Conservation (phyloP, 1,284 basidiomycete genomes). For the Cryptococcus deneoformans region DNA sequence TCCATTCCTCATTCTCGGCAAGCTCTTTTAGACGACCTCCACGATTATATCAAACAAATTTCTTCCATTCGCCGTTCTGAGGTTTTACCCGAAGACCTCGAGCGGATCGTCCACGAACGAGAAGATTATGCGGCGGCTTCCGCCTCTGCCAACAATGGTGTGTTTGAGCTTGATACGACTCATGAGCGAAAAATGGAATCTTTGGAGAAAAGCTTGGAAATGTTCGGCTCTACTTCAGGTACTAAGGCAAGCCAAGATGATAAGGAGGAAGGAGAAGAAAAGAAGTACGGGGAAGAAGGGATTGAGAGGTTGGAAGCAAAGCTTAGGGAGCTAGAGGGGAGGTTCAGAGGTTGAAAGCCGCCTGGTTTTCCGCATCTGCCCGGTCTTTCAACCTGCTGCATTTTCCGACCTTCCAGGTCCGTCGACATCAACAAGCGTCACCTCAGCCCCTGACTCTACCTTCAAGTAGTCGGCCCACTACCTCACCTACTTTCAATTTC, state of each 20-base stretch:
- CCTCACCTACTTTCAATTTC: too few species aligned
- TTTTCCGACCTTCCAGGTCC: too few species aligned
- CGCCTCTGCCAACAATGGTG: constrained; percentile 50
- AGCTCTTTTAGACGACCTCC: constrained; percentile 62
- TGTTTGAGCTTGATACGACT: constrained; percentile 59
- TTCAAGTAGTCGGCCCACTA: too few species aligned
- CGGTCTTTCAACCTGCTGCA: too few species aligned
- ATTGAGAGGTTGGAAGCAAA: constrained; percentile 44
- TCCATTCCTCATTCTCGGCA: constrained; percentile 55
- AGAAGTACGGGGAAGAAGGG: constrained; percentile 51
- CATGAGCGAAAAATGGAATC: constrained; percentile 53
- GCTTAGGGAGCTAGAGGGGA: constrained; percentile 53
- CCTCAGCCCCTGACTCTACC: too few species aligned
- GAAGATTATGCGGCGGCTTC: constrained; percentile 39
- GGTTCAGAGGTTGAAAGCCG: not conserved
- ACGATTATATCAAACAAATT: constrained; percentile 55
- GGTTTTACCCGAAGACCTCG: constrained; percentile 40
- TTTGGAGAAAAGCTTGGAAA: constrained; percentile 47
- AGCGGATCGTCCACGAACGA: constrained; percentile 41
- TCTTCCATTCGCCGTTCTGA: constrained; percentile 30
- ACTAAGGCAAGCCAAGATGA: constrained; percentile 56
- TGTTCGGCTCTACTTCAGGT: constrained; percentile 7
- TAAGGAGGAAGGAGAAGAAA: constrained; percentile 49
- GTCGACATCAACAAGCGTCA: too few species aligned
- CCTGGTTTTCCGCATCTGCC: too few species aligned